Base-by-base conservation (phyloP, 352 stramenopile genomes). In the Globisporangium abappressorium region DNA sequence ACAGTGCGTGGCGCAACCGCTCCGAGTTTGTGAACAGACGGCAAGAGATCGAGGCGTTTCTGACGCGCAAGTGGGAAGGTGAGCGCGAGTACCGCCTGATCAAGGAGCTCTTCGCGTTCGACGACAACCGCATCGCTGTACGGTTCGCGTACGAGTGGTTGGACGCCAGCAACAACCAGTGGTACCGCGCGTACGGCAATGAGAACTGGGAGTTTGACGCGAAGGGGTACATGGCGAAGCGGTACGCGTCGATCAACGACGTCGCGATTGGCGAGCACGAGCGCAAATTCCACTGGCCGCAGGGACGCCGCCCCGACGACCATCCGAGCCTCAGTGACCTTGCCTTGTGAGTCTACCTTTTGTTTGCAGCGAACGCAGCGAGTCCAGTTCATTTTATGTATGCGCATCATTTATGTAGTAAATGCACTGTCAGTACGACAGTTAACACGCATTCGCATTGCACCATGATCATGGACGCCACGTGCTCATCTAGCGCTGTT, bases 201-300 rank as follows among this genome's bases (percentile, higher is more conserved):
- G 91, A 97, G 70, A 95, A 97, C 71, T 97, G 91, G 90, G 83
- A 87, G 60, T 97, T 97, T 69, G 79, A 97, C 51, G 78, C 78
- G 8, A 38, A 84, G 24, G 91, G 91, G 3, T 81, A 84, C 66
- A 97, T 97, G 90, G 75, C 85, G n/a, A 73, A 85, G 74, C 87
- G 91, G 55, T 90, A 90, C 75, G 90, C 90, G 30, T 88, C 72
- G 57, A 96, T 97, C 77, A 97, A 97, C 68, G 90, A 97, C 72
- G 69, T 96, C 0, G 62, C 75, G 0, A 97, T 97, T 66, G 24
- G 68, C 12, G 86, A 84, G 43, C 67, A 69, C 34, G 87, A 97
- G 46, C 85, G 91, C 66, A 74, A 82, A 63, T 92, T 83, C 74
- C 81, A 80, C 38, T 90, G 80, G 82, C 68, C 71, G 18, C 80